These are phyloP conservation scores for Diplotaxis tenuifolia DNA, from an alignment of 345 rosid species.

Conservation along the genomic window DNA sequence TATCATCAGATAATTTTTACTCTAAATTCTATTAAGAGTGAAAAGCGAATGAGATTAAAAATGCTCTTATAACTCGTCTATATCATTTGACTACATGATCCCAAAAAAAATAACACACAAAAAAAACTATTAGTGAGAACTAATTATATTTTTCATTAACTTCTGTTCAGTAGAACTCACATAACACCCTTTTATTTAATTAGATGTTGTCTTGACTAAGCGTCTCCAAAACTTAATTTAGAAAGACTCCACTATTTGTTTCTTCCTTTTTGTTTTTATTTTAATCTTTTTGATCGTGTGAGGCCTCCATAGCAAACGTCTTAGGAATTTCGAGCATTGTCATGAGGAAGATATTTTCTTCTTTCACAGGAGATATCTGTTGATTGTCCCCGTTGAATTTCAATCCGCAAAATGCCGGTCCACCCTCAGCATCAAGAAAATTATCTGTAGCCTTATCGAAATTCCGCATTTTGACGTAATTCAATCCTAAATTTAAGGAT, in stretches of 20 bases:
- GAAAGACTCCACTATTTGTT: not conserved
- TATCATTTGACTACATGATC: not conserved
- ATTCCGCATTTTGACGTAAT: not conserved
- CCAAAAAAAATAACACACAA: not conserved
- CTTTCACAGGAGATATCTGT: not conserved
- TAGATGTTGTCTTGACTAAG: not conserved
- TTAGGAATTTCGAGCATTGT: not conserved
- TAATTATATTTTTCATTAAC: not conserved
- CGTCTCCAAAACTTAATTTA: not conserved
- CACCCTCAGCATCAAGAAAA: not conserved
- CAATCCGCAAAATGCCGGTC: not conserved
- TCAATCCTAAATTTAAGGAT: not conserved
- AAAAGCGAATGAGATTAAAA: too few species aligned
- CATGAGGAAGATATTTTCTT: not conserved
- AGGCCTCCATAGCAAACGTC: not conserved
- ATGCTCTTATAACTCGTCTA: not conserved
- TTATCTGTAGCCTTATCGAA: not conserved
- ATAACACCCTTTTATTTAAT: not conserved
- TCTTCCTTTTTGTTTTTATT: not conserved
- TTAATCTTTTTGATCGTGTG: not conserved
- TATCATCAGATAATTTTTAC: too few species aligned
- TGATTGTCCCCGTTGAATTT: not conserved
- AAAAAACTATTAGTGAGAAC: not conserved
- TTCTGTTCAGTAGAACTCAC: not conserved
- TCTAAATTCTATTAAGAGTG: too few species aligned